phyloP scores from a whole-genome alignment of 345 rosid species.

The Eucalyptus marginata region DNA sequence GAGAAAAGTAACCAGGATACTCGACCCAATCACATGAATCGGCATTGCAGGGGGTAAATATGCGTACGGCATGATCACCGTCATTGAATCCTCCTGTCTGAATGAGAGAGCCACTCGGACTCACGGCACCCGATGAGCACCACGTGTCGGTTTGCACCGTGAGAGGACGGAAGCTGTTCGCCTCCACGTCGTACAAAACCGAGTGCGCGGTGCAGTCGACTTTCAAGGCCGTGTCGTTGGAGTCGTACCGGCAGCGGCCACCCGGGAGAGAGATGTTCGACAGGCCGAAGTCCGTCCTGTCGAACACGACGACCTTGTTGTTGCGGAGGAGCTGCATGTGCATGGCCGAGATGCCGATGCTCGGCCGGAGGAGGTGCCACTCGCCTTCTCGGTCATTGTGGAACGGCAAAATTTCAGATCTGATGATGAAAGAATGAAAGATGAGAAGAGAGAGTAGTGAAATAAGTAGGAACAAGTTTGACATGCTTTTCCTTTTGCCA shows the following conservation, averaged over 20 bases:
- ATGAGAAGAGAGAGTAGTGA: background rate
- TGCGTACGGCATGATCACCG: constrained; percentile 49
- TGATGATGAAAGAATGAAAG: background rate
- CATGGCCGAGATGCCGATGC: constrained; percentile 80
- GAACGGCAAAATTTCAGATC: background rate
- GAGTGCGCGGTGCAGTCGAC: constrained; percentile 85
- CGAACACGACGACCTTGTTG: constrained; percentile 67
- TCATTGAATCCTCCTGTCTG: constrained; percentile 81
- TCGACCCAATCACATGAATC: constrained; percentile 64
- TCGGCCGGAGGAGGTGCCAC: constrained; percentile 54
- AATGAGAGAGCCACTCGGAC: constrained; percentile 51
- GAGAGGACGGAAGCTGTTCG: constrained; percentile 49
- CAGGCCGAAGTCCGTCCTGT: constrained; percentile 69
- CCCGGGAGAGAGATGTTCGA: constrained; percentile 61
- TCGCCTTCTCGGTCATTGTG: constrained; percentile 2
- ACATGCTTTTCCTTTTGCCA: background rate
- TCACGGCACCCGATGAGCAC: constrained; percentile 80
- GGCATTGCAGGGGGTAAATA: constrained; percentile 31
- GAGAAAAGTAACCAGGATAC: constrained; percentile 21
- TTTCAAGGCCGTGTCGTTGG: constrained; percentile 13
- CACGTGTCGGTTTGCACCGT: constrained; percentile 62
- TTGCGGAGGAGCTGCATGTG: constrained; percentile 78
- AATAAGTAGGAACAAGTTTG: constrained; percentile 3
- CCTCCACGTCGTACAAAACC: constrained; percentile 42
- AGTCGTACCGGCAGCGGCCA: constrained; percentile 33